Base-by-base conservation (phyloP, 345 rosid genomes). In the Eucalyptus lansdowneana region DNA sequence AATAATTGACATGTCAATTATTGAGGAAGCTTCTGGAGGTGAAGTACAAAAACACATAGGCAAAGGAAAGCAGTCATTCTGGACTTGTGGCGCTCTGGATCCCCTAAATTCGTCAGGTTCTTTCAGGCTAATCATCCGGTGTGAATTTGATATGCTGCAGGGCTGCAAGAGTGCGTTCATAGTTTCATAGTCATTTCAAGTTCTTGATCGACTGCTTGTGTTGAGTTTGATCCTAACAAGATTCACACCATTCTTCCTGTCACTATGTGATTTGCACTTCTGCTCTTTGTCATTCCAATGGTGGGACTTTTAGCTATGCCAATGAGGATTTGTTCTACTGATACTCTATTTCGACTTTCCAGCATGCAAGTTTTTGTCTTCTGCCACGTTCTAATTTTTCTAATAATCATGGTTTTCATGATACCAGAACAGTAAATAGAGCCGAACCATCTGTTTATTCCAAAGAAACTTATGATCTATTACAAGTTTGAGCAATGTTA, bases 301-400 rank as follows among this genome's bases (percentile, higher is more conserved):
- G 15, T 60, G 31, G 69, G 69, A 29, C 7, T 62, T 62, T 12
- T 62, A 13, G 69, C 34, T 29, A 62, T 0, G 2, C 31, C 17
- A 29, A 29, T 27, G 69, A 62, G 34, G 31, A 62, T 62, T 62
- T 62, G 15, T 62, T 27, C 69, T 27, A 6, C 31, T 3, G 69
- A 27, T 62, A 4, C 69, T 29, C 4, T 62, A 29, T 29, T 62
- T 62, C 9, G 0, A 62, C 31, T 29, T 62, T 0, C 69, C 34
- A 62, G 16, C 4, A 29, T 0, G 34, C 69, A 13, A 1, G 34
- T 27, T 62, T 62, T 62, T 62, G 16, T 29, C 69, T 27, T 3
- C 34, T 29, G 34, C 69, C 15, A 0, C 3, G 0, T 62, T 29
- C 8, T 0, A 1, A 62, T 27, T 14, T 62, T 0, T 62, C 31